Conservation (phyloP, 768 basidiomycete species). For the Suillus luteus region DNA sequence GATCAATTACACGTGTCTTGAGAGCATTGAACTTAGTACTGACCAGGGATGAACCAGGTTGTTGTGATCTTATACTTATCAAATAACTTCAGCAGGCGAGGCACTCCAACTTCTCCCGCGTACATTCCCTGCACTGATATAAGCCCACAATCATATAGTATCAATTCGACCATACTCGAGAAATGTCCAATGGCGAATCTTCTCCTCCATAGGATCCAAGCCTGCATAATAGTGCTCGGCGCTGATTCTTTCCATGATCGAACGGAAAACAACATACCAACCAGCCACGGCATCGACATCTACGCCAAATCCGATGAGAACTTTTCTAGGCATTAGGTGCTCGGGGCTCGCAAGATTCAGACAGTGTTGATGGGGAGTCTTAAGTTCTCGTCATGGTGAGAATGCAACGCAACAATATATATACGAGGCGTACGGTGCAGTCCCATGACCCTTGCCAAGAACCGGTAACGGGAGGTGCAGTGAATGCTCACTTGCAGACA, state of each 20-base stretch:
- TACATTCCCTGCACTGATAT: constrained; percentile 53
- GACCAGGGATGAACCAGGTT: constrained; percentile 79
- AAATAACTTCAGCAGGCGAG: constrained; percentile 70
- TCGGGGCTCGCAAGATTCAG: neutral
- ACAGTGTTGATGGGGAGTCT: neutral
- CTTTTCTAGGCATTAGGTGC: constrained; percentile 52
- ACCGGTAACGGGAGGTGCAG: neutral
- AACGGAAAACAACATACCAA: constrained; percentile 45
- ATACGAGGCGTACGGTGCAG: neutral
- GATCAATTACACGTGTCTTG: neutral
- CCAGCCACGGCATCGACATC: constrained; percentile 80
- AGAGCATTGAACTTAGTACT: neutral
- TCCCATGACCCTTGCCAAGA: neutral
- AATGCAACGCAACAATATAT: neutral
- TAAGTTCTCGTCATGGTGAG: neutral
- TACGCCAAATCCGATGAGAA: constrained; percentile 63
- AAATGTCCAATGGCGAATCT: constrained; percentile 69
- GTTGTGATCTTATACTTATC: constrained; percentile 67
- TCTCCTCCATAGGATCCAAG: constrained; percentile 78
- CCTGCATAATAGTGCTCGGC: constrained; percentile 36
- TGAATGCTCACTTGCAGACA: neutral
- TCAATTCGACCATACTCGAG: constrained; percentile 40
- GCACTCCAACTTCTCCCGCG: constrained; percentile 73
- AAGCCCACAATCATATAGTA: neutral
- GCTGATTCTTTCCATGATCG: neutral